Conservation (phyloP, 2,329 filamentous ascomycete genomes). For the Pseudocercospora fijiensis region DNA sequence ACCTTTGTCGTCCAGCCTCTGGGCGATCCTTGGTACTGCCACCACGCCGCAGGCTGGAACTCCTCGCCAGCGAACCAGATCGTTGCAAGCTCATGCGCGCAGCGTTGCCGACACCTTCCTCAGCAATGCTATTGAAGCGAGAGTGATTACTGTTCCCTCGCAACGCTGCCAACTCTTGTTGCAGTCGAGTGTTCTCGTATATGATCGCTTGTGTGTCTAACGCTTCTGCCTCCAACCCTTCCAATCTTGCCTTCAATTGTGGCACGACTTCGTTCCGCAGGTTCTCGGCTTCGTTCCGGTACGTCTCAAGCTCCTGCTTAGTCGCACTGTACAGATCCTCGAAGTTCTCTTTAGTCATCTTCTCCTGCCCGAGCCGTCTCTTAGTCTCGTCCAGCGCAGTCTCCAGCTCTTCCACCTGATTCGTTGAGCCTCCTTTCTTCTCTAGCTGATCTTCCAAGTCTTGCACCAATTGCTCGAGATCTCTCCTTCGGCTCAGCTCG, state of each 20-base stretch:
- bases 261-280: conserved; percentile 85
- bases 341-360: conserved; percentile 85
- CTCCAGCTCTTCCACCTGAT: conserved; percentile 70
- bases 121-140: conserved; percentile 61
- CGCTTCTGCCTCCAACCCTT: conserved; percentile 74
- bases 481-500: conserved; percentile 72
- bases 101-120: conserved; percentile 51
- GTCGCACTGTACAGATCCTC: conserved; percentile 86
- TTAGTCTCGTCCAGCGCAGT: conserved; percentile 76
- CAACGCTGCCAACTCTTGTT: conserved; percentile 76
- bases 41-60: conserved; percentile 38
- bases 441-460: conserved; percentile 76
- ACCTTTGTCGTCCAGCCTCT: conserved; percentile 42
- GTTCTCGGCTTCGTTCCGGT: conserved; percentile 86
- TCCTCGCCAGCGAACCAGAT: conserved; percentile 60
- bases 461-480: conserved; percentile 80
- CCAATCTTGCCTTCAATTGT: conserved; percentile 70
- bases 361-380: conserved; percentile 79
- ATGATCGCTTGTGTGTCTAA: conserved; percentile 69
- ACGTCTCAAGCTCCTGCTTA: conserved; percentile 75
- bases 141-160: conserved; percentile 48
- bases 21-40: conserved; percentile 38
- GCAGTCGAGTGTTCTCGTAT: conserved; percentile 79
- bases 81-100: conserved; percentile 45
- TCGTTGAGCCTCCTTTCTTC: conserved; percentile 48